Conservation (phyloP, 169 alveolate species). For the Plasmodium cynomolgi region DNA sequence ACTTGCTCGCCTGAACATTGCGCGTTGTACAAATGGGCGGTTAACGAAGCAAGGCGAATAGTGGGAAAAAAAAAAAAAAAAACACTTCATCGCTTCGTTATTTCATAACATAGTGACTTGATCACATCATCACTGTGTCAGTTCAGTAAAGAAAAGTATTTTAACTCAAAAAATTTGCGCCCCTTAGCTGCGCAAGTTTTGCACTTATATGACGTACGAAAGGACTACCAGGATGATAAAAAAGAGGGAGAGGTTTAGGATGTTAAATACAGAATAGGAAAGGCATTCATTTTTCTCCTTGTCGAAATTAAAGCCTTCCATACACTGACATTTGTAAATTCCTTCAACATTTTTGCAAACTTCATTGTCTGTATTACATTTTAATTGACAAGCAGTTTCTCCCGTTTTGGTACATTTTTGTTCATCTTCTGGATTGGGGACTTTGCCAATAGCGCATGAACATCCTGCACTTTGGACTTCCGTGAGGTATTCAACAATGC, state of each 20-base stretch:
- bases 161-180: neutral
- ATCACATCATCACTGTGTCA: neutral
- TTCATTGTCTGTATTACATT: slow-evolving; percentile 23
- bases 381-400: slow-evolving; percentile 29
- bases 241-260: slow-evolving; percentile 18
- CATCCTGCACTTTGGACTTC: slow-evolving; percentile 4
- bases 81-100: neutral
- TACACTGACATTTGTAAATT: slow-evolving; percentile 32
- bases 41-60: neutral
- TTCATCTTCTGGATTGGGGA: slow-evolving; percentile 2
- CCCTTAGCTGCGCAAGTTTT: neutral
- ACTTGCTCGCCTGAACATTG: neutral
- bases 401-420: slow-evolving; percentile 50
- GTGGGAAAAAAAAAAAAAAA: neutral
- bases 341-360: slow-evolving; percentile 22
- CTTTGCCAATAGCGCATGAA: slow-evolving; percentile 49
- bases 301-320: slow-evolving; percentile 26
- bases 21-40: neutral
- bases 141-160: neutral
- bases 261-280: slow-evolving; percentile 29
- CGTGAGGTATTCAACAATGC: slow-evolving; percentile 3
- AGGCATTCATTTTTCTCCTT: slow-evolving; percentile 4
- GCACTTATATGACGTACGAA: slow-evolving; percentile 15
- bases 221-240: neutral
- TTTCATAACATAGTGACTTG: neutral